Evolutionary conservation across 129 eudicot genomes (phyloP), one percentile per base, ranked within the genome.

Genomic region (Dittrichia graveolens): DNA sequence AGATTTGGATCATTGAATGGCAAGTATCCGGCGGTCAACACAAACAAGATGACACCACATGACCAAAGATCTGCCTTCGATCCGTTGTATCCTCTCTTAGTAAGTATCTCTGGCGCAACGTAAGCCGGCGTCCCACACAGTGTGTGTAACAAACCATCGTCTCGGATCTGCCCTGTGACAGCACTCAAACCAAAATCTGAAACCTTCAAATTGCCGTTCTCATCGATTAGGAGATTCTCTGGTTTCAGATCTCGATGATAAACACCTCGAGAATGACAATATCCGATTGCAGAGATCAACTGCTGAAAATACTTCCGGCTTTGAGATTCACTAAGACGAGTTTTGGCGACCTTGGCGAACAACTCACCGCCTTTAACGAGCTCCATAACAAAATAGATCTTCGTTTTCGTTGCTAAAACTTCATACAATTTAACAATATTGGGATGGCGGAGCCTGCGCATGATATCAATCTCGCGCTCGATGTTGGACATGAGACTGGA

Each of bases 71-170:
- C 97, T 7, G 85, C 81, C 70, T 73, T 84, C 5, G 84, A 80
- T 19, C 97, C 96, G 46, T 89, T 81, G 63, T 92, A 92, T 8
- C 97, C 97, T 65, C 71, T 81, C 58, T 79, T 86, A 4, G 91
- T 53, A 5, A 89, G 77, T 31, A 92, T 80, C 84, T 91, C 97
- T 2, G 97, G 97, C 4, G 97, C 93, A 6, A 86, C 97, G 35
- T 91, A 91, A 1, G 97, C 92, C 34, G 96, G 96, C 0, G 96
- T 88, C 2, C 97, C 97, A 34, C 97, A 91, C 3, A 91, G 81
- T 0, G 97, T 89, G 74, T 86, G 96, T 4, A 92, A 59, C 56
- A 83, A 54, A 0, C 91, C 93, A 66, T 84, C 97, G 19, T 81
- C 62, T 24, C 81, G 81, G 46, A 79, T 69, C 65, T 83, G 89